Percentiles rank a stretch among this genome's conserved stretches.
These are phyloP conservation scores for Jackrogersella multiformis DNA, from an alignment of 495 filamentous ascomycete genomes.

Conservation along the genomic window DNA sequence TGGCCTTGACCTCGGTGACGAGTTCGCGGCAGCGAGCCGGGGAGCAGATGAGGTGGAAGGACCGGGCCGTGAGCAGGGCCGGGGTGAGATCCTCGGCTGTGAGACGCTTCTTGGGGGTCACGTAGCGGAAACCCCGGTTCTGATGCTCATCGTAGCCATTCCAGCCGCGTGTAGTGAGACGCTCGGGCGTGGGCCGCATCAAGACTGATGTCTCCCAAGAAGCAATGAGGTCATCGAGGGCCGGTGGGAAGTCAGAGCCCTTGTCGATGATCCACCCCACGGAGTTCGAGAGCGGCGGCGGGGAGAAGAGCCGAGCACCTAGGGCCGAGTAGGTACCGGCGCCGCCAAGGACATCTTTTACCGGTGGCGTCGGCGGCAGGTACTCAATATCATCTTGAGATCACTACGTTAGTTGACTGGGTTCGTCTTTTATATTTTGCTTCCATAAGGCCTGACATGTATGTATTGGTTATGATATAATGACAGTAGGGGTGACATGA, in stretches of 20 bases:
- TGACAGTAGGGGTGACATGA: neutral
- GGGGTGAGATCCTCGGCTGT: constrained; percentile 54
- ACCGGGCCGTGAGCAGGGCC: constrained; percentile 70
- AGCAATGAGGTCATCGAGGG: constrained; percentile 68
- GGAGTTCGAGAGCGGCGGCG: constrained; percentile 62
- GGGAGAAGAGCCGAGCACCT: constrained; percentile 86
- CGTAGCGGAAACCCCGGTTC: constrained; percentile 80
- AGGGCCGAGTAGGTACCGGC: constrained; percentile 86
- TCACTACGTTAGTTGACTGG: constrained; percentile 28
- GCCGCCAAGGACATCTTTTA: constrained; percentile 80
- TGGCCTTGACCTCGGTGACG: constrained; percentile 66
- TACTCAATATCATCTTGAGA: constrained; percentile 89
- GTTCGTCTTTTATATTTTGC: neutral
- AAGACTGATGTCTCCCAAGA: constrained; percentile 77
- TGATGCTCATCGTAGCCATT: constrained; percentile 77
- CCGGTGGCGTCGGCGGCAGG: constrained; percentile 65
- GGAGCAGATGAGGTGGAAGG: constrained; percentile 89
- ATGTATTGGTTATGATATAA: neutral
- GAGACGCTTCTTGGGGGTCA: constrained; percentile 85
- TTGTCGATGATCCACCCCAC: constrained; percentile 93
- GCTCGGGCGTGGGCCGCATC: constrained; percentile 69
- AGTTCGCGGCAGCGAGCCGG: constrained; percentile 79
- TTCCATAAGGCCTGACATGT: neutral
- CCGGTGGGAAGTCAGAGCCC: constrained; percentile 82
- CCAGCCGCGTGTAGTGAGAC: constrained; percentile 88